Evolutionary conservation across 495 filamentous ascomycete genomes (phyloP), one percentile per base, ranked within the genome.

Genomic region (Aspergillus funiculosus): DNA sequence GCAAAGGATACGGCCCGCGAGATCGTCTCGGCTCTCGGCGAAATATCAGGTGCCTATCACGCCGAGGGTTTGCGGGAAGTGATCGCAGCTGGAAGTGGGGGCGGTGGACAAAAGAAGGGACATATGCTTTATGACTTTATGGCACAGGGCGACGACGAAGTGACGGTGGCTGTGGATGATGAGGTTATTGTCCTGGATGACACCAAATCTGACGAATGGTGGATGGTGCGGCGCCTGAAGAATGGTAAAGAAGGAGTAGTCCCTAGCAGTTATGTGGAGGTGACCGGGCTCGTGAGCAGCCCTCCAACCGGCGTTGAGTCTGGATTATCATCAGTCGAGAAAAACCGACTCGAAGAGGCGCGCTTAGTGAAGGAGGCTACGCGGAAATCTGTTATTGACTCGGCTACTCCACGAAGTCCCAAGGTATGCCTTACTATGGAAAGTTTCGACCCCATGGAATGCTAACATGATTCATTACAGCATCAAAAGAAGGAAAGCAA

Each of bases 201-300:
- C 60, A 79, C 72, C 44, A 88, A 86, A 64, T 95, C 89, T 40
- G 89, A 95, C 34, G 92, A 99, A 60, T 99, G 92, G 92, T 97
- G 94, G 91, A 85, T 89, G 74, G 89, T 99, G 8, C 80, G 86
- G 36, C 79, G 89, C 22, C 51, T 94, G 37, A 89, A 89, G 69
- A 96, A 90, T 61, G 86, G 87, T 35, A 87, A 86, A 58, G 87
- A 94, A 61, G 94, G 92, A n/a, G 92, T 97, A 8, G 90, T 99
- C n/a, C 92, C 92, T 4, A 89, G 88, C 69, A 94, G 86, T 64
- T 99, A 96, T 62, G 82, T 97, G 39, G 92, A 99, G 61, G 71
- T 94, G 21, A 86, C 76, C 8, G 86, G 84, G 29, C 75, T 76
- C 2, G 64, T 82, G 15, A 48, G 71, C 17, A 54, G 68, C 26